These are phyloP conservation scores for Clavariopsis aquatica DNA, from an alignment of 495 filamentous ascomycete genomes.

Conservation along the genomic window DNA sequence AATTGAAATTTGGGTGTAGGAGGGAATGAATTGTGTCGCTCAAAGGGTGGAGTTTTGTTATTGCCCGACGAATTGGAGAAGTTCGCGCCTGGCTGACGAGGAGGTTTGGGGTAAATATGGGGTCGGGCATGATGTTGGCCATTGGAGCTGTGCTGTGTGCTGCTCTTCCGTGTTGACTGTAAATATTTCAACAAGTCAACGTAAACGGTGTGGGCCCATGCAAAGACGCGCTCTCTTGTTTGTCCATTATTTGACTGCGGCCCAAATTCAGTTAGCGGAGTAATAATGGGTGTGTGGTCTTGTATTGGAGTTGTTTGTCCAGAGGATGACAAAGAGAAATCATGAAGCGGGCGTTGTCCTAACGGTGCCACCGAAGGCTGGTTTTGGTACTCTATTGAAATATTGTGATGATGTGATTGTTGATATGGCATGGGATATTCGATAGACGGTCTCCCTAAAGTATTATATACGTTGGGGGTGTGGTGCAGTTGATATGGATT, in stretches of 20 bases:
- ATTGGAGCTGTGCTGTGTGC: slow-evolving; percentile 45
- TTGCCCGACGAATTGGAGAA: slow-evolving; percentile 40
- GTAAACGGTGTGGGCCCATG: slow-evolving; percentile 86
- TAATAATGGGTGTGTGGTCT: slow-evolving; percentile 27
- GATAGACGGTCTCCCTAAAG: slow-evolving; percentile 22
- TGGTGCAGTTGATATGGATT: slow-evolving; percentile 20
- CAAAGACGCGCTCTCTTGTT: slow-evolving; percentile 78
- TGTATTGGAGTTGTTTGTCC: slow-evolving; percentile 32
- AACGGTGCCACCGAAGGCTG: slow-evolving; percentile 11
- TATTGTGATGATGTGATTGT: slow-evolving; percentile 17
- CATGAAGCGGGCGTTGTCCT: slow-evolving; percentile 9
- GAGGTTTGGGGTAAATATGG: slow-evolving; percentile 65
- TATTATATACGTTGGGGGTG: slow-evolving; percentile 22
- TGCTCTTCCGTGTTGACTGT: slow-evolving; percentile 60
- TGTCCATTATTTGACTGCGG: slow-evolving; percentile 53
- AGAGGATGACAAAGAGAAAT: slow-evolving; percentile 26
- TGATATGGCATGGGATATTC: slow-evolving; percentile 25
- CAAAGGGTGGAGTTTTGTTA: background rate
- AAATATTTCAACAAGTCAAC: slow-evolving; percentile 78
- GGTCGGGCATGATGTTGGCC: slow-evolving; percentile 49
- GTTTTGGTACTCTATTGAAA: slow-evolving; percentile 25
- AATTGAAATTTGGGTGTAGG: background rate
- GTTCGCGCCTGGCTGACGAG: slow-evolving; percentile 48
- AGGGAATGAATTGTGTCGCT: slow-evolving; percentile 9
- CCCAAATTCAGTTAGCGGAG: slow-evolving; percentile 39